Evolutionary conservation across 352 stramenopile genomes (phyloP).

Genomic region (Globisporangium acanthophoron): DNA sequence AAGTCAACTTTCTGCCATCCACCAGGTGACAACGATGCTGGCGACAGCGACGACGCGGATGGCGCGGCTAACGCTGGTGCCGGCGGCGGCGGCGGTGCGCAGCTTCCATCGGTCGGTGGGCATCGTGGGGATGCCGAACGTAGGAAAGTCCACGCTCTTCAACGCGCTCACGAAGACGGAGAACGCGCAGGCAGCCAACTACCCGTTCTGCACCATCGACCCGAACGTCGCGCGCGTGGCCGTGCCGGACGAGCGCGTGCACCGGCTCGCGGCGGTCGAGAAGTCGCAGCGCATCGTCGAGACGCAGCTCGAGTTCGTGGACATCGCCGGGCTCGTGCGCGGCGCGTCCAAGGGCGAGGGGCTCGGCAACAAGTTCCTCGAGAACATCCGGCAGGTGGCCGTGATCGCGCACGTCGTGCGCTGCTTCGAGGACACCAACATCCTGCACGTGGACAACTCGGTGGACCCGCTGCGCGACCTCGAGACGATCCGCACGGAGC

Average conservation of each 20-base stretch:
- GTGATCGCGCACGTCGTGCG: conserved; percentile 91
- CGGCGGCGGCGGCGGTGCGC: conserved; percentile 10
- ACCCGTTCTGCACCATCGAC: conserved; percentile 89
- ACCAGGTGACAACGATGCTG: too few species aligned
- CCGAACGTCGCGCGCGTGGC: conserved; percentile 77
- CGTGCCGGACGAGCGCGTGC: conserved; percentile 60
- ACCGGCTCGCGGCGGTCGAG: conserved; percentile 57
- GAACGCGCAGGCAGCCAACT: conserved; percentile 83
- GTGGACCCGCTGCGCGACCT: conserved; percentile 97
- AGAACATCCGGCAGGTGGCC: conserved; percentile 82
- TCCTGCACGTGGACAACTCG: conserved; percentile 95
- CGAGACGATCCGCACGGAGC: conserved; percentile 97
- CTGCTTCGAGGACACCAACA: conserved; percentile 98
- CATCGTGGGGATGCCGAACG: conserved; percentile 87
- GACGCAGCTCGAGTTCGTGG: conserved; percentile 84
- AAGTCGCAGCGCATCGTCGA: conserved; percentile 73
- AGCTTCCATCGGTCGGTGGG: conserved; percentile 77
- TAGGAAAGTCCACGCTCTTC: conserved; percentile 88
- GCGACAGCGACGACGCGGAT: too few species aligned
- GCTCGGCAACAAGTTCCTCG: conserved; percentile 84
- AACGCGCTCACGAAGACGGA: conserved; percentile 85
- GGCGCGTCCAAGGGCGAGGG: conserved; percentile 79
- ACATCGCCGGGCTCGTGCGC: conserved; percentile 82
- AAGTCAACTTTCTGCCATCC: too few species aligned
- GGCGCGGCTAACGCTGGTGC: background rate